phyloP scores from a whole-genome alignment of 2,329 filamentous ascomycete genomes.

The Helotiales sp. region DNA sequence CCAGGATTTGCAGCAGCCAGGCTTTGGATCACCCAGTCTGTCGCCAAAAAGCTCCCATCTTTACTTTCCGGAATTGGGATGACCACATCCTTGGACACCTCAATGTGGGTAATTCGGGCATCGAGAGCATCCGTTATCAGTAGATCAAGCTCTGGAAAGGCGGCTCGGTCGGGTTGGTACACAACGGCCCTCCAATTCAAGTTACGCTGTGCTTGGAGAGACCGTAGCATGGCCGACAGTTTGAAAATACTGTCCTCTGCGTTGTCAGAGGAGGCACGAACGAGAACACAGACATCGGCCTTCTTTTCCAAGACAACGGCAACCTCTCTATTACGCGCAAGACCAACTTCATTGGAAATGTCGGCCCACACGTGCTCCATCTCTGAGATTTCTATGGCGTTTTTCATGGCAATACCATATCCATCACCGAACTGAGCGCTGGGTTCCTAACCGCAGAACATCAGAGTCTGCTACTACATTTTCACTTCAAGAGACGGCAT shows the following conservation, averaged over 20 bases:
- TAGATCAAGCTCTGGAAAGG: constrained; percentile 3
- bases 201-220: constrained; percentile 21
- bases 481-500: neutral
- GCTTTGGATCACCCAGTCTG: constrained; percentile 19
- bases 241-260: constrained; percentile 16
- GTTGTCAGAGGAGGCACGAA: constrained; percentile 8
- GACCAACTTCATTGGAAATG: neutral
- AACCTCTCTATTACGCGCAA: neutral
- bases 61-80: neutral
- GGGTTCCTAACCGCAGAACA: constrained; percentile 1
- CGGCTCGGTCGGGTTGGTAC: neutral
- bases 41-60: constrained; percentile 2
- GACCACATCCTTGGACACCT: neutral
- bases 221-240: constrained; percentile 19
- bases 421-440: constrained; percentile 24
- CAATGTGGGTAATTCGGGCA: constrained; percentile 5
- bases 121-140: constrained; percentile 14
- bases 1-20: neutral
- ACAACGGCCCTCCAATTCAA: constrained; percentile 20
- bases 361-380: constrained; percentile 22
- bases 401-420: constrained; percentile 23
- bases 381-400: constrained; percentile 14
- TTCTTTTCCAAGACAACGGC: neutral
- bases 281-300: constrained; percentile 18
- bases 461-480: neutral